Base-by-base conservation (phyloP, 2,329 filamentous ascomycete genomes). In the Arthrobotrys sinensis region DNA sequence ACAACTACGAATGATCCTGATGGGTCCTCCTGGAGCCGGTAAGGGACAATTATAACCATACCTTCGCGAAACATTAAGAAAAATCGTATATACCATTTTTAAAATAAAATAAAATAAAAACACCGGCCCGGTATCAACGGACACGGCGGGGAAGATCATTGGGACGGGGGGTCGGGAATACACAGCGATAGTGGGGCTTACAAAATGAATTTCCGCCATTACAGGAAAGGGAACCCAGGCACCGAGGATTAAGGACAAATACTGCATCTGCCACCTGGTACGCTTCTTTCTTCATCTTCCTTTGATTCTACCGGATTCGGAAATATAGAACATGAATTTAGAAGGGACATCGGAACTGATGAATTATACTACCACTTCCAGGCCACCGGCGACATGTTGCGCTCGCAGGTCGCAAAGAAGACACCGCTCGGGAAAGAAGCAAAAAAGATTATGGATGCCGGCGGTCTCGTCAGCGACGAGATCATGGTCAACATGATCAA, bases 401-500 rank as follows among this genome's bases (percentile, higher is more conserved):
- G 96, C 84, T 97, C 94, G 82, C 96, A 99, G 86, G 96, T 99
- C 84, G 92, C 95, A 81, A 96, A 97, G 87, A 97, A 98, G 91
- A 99, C 96, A 73, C 86, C 92, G 77, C 90, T 99, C 81, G 96
- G 96, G 82, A 90, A 92, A 84, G 94, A 97, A 88, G 96, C 96
- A 81, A 99, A 99, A 91, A 98, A 98, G 91, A 99, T 99, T 86
- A 99, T 99, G 96, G 96, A 99, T 84, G 92, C 95, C 85, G 96
- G 96, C 83, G 95, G 95, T 82, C 90, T 99, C 76, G 96, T 99
- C 85, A 97, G 94, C 85, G 96, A 99, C 86, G 95, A 98, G 85
- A 99, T 99, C 84, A 95, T 99, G 90, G 93, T 99, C 85, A 94
- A 95, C 86, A 99, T 99, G 96, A 99, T 99, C 88, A 95, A 96